phyloP scores from a whole-genome alignment of 345 rosid genomes.

The Laguncularia racemosa region DNA sequence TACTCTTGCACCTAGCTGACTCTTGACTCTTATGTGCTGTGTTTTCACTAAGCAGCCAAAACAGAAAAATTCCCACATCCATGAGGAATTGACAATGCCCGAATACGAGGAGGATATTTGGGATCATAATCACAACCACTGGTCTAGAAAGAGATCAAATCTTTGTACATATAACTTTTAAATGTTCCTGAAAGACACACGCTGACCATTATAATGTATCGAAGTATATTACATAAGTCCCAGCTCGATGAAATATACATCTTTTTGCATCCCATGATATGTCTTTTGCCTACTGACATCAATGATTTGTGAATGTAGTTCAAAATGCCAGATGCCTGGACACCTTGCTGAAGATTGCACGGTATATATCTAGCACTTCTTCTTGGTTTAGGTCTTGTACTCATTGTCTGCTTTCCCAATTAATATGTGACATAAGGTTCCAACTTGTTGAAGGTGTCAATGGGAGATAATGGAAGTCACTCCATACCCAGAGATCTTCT shows the following conservation, averaged over 20 bases:
- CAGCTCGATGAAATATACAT: not conserved
- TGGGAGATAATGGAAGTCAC: slow-evolving; percentile 21
- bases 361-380: slow-evolving; percentile 6
- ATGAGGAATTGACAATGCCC: slow-evolving; percentile 15
- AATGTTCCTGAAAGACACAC: slow-evolving; percentile 1
- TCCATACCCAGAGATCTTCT: slow-evolving; percentile 46
- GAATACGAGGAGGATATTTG: slow-evolving; percentile 38
- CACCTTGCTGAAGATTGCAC: slow-evolving; percentile 70
- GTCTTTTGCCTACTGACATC: not conserved
- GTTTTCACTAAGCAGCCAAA: slow-evolving; percentile 10
- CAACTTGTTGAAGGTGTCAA: slow-evolving; percentile 16
- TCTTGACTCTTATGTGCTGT: slow-evolving; percentile 1
- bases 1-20: slow-evolving; percentile 4
- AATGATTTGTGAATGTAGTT: slow-evolving; percentile 20
- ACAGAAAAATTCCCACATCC: slow-evolving; percentile 12
- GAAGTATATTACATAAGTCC: not conserved
- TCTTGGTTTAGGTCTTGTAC: not conserved
- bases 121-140: slow-evolving; percentile 36
- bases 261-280: not conserved
- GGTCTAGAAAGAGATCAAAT: slow-evolving; percentile 49
- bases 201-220: not conserved
- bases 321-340: slow-evolving; percentile 67
- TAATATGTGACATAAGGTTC: not conserved
- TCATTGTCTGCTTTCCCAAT: not conserved
- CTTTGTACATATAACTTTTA: slow-evolving; percentile 67